Conservation (phyloP, 2,329 filamentous ascomycete genomes). For the Exophiala sp. region DNA sequence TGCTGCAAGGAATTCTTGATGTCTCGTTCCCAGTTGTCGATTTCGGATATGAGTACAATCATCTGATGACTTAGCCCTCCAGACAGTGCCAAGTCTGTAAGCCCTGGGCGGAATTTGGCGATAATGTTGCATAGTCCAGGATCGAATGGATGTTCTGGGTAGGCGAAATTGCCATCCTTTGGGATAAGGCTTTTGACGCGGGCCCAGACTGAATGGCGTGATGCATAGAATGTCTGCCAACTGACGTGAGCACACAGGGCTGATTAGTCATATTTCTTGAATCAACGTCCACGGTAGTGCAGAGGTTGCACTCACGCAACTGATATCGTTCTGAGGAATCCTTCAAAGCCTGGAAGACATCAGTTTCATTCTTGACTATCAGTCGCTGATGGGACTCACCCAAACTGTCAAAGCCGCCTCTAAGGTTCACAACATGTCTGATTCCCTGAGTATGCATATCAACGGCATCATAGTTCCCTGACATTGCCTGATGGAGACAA, state of each 20-base stretch:
- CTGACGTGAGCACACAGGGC: constrained; percentile 1
- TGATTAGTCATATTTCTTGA: constrained; percentile 11
- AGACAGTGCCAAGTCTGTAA: constrained; percentile 15
- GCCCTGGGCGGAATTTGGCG: constrained; percentile 4
- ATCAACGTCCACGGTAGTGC: constrained; percentile 2
- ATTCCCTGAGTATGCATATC: constrained; percentile 19
- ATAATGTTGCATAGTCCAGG: constrained; percentile 13
- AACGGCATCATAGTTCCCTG: constrained; percentile 15
- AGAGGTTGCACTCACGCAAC: constrained; percentile 11
- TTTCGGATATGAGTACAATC: constrained; percentile 9
- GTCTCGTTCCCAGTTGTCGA: constrained; percentile 12
- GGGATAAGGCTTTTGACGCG: constrained; percentile 5
- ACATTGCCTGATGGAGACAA: constrained; percentile 8
- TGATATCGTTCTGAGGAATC: constrained; percentile 11
- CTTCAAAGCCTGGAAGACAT: constrained; percentile 13
- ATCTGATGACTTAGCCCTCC: constrained; percentile 16
- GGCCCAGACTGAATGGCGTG: constrained; percentile 7
- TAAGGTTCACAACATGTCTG: constrained; percentile 11
- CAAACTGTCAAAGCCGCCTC: constrained; percentile 9
- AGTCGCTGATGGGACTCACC: background rate
- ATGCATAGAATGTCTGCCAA: constrained; percentile 16
- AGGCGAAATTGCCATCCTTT: constrained; percentile 11
- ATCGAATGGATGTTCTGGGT: constrained; percentile 16
- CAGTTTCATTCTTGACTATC: background rate
- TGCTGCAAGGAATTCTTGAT: constrained; percentile 7